Base-by-base conservation (phyloP, 768 basidiomycete genomes). In the Tylopilus subfusipes region DNA sequence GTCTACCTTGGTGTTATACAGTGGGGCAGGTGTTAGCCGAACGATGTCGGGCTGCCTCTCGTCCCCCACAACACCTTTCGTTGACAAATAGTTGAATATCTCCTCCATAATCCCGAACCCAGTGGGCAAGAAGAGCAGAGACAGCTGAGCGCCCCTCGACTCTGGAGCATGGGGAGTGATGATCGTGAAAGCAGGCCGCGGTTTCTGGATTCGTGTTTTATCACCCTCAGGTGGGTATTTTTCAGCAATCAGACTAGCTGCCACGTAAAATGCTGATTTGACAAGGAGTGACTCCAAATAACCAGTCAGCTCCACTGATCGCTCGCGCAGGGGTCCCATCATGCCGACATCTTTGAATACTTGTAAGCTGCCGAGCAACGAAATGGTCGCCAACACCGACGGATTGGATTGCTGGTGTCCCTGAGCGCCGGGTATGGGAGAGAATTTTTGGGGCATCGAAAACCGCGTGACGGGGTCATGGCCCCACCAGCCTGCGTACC, bases 331-430 rank as follows among this genome's bases (percentile, higher is more conserved):
- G 8, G 80, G 72, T 1, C 58, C 66, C 76, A 92, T 82, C 77
- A 91, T 89, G 31, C 91, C 91, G 9, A 79, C 90, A 58, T 82
- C 78, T 56, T 86, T 80, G 75, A 97, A 90, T 14, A 90, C 73
- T 63, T 88, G 81, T 33, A 98, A 78, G 42, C 92, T 85, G 3
- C 95, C 92, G 14, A 93, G 78, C 18, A 98, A 79, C 6, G 93
- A 82, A 46, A 86, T 88, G 5, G 88, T 78, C 31, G 84, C 80
- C 56, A 98, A 75, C 33, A 90, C 84, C 52, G 85, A 88, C 10
- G 97, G 94, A 73, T 98, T 98, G 36, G 95, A 98, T 70, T 96
- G 89, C 68, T 97, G 95, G 74, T 90, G 98, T 39, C 94, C 94
- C 69, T 93, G 89, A 1, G 97, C 97, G 51, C 97, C 97, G 19